phyloP scores from a whole-genome alignment of 106 monocot species.

The Narthecium ossifragum region DNA sequence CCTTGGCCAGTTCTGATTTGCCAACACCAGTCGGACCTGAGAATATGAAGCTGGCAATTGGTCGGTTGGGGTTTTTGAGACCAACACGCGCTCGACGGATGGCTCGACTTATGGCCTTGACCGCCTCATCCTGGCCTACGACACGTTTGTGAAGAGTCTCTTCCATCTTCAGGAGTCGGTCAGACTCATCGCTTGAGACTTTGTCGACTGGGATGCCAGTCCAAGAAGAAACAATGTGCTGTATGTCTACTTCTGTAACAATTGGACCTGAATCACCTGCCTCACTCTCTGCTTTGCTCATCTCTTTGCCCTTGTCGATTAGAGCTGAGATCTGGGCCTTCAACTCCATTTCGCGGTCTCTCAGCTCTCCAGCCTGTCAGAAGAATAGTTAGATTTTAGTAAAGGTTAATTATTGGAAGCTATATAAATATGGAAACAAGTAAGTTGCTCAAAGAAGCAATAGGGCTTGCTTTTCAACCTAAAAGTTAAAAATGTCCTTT shows the following conservation, averaged over 20 bases:
- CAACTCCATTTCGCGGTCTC: constrained; percentile 69
- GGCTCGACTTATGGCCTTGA: constrained; percentile 70
- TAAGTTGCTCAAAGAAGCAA: too few species aligned
- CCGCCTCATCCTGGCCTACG: constrained; percentile 73
- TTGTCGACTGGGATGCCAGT: constrained; percentile 74
- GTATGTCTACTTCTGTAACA: constrained; percentile 69
- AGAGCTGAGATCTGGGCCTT: constrained; percentile 55
- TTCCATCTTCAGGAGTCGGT: constrained; percentile 73
- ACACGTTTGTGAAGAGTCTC: constrained; percentile 68
- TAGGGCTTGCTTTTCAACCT: too few species aligned
- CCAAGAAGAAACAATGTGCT: constrained; percentile 71
- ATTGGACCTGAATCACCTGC: constrained; percentile 35
- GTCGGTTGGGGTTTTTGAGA: constrained; percentile 67
- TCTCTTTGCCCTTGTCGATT: constrained; percentile 60
- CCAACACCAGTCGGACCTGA: constrained; percentile 77
- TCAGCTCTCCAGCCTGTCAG: constrained; percentile 51
- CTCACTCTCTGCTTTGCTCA: constrained; percentile 63
- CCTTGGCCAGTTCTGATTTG: constrained; percentile 70
- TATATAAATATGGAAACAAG: too few species aligned
- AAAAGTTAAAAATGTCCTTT: too few species aligned
- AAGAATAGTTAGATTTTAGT: too few species aligned
- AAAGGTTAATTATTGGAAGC: too few species aligned
- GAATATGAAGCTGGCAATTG: constrained; percentile 75
- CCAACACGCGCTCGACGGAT: constrained; percentile 75
- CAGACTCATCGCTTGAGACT: constrained; percentile 65